Conservation (phyloP, 352 stramenopile genomes). For the Hyaloperonospora arabidopsidis region DNA sequence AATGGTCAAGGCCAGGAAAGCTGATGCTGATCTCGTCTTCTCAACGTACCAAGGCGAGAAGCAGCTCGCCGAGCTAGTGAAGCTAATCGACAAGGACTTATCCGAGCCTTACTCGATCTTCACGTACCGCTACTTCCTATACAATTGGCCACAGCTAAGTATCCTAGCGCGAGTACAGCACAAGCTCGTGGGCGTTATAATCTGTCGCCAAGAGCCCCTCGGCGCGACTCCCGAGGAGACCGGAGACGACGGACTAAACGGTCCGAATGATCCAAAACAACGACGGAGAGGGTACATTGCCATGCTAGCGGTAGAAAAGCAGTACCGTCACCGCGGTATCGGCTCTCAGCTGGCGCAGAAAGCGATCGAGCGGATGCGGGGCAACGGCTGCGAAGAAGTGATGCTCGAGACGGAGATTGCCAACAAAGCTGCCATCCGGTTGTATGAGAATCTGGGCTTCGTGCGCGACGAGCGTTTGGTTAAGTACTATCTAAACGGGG, state of each 20-base stretch:
- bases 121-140: slow-evolving; percentile 95
- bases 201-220: slow-evolving; percentile 87
- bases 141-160: slow-evolving; percentile 91
- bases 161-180: slow-evolving; percentile 79
- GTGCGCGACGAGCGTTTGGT: slow-evolving; percentile 88
- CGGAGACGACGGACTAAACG: slow-evolving; percentile 18
- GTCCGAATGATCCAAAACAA: slow-evolving; percentile 16
- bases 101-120: slow-evolving; percentile 94
- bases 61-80: slow-evolving; percentile 87
- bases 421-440: slow-evolving; percentile 84
- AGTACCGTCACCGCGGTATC: slow-evolving; percentile 86
- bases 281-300: slow-evolving; percentile 89
- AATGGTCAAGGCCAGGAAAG: slow-evolving; percentile 26
- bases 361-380: slow-evolving; percentile 86
- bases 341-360: slow-evolving; percentile 80
- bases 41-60: slow-evolving; percentile 80
- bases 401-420: slow-evolving; percentile 92
- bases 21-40: slow-evolving; percentile 34
- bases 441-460: slow-evolving; percentile 93
- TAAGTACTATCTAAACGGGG: slow-evolving; percentile 94
- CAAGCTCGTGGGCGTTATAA: slow-evolving; percentile 87
- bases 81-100: slow-evolving; percentile 91
- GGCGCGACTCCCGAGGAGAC: slow-evolving; percentile 49
- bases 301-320: slow-evolving; percentile 91
- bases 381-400: slow-evolving; percentile 76